Evolutionary conservation across 108 stramenopile species (phyloP).

Genomic region (Cyclotella atomus): DNA sequence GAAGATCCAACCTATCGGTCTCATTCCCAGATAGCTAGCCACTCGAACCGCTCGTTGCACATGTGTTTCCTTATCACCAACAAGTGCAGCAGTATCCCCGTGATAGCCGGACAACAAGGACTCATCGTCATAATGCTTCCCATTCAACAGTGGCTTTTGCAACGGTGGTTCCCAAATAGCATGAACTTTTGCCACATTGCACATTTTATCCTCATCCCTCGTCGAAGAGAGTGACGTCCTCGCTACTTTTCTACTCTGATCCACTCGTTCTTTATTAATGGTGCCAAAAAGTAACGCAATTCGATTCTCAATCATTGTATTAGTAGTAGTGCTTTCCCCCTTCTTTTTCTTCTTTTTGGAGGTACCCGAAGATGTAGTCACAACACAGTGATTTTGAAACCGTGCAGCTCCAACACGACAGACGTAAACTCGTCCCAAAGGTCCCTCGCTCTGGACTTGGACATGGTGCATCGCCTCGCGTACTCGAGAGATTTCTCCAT

Average conservation of each 20-base stretch:
- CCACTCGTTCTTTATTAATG: conserved; percentile 70
- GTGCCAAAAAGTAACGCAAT: conserved; percentile 80
- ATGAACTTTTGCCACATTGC: conserved; percentile 85
- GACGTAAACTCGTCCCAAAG: conserved; percentile 76
- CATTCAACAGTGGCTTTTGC: conserved; percentile 46
- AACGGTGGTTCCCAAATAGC: conserved; percentile 77
- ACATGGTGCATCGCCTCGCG: conserved; percentile 73
- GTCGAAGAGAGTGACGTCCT: conserved; percentile 75
- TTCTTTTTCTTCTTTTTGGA: conserved; percentile 26
- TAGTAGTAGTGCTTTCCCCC: too few relatives aligned
- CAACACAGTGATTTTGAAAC: conserved; percentile 67
- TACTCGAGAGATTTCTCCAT: conserved; percentile 64
- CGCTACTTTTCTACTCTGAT: conserved; percentile 53
- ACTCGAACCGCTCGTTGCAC: conserved; percentile 55
- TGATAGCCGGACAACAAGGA: conserved; percentile 28
- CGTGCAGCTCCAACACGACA: conserved; percentile 74
- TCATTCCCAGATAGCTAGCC: conserved; percentile 65
- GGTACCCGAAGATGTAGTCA: conserved; percentile 8
- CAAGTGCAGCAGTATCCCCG: conserved; percentile 8
- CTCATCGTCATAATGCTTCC: conserved; percentile 34
- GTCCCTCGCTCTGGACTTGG: conserved; percentile 73
- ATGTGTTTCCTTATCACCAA: conserved; percentile 21
- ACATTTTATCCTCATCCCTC: conserved; percentile 63
- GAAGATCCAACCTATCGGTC: conserved; percentile 88
- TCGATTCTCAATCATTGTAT: conserved; percentile 48